Evolutionary conservation across 352 stramenopile genomes (phyloP), one percentile per base, ranked within the genome.

Genomic region (Globisporangium heterothallicum): DNA sequence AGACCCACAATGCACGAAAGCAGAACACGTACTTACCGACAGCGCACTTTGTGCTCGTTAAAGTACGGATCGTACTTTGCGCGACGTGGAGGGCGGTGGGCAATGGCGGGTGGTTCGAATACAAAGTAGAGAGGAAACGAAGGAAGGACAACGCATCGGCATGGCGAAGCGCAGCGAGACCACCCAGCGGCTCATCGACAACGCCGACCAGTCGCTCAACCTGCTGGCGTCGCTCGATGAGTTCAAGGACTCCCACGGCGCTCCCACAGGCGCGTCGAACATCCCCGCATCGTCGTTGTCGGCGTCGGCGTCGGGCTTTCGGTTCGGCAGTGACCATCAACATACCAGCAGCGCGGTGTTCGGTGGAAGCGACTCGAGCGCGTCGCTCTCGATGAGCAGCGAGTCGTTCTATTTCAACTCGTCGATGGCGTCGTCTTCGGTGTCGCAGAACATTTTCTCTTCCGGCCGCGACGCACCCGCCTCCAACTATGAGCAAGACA

Each of bases 111-210:
- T 38, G 32, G 32, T 38, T 4, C n/a, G 4, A 38, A 18, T 16
- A 16, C 32, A 10, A 38, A 18, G n/a, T 18, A 18, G 2, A 9
- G 3, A 4, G 2, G 3, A 3, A 9, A 12, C 32, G n/a, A 38
- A 38, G 32, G 12, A 18, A 9, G 30, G 12, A 8, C 0, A 38
- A 10, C 6, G 12, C 6, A 10, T 38, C 2, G 30, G n/a, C 19
- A 55, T 55, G 36, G 42, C 52, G 49, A 53, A 48, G 32, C 72
- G 74, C 58, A 88, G 63, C 55, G 77, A 75, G 35, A 70, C 56
- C 32, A 65, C 86, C 32, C 78, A 88, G 70, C 75, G 78, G n/a
- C 73, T 92, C 14, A 85, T 92, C 27, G 76, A 92, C 52, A 75
- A 69, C 38, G 80, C 80, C 12, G 80, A 92, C 61, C 63, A 84